Percentiles rank a stretch among this genome's conserved stretches.
Conservation (phyloP, 768 basidiomycete species). For the Panus rudis region DNA sequence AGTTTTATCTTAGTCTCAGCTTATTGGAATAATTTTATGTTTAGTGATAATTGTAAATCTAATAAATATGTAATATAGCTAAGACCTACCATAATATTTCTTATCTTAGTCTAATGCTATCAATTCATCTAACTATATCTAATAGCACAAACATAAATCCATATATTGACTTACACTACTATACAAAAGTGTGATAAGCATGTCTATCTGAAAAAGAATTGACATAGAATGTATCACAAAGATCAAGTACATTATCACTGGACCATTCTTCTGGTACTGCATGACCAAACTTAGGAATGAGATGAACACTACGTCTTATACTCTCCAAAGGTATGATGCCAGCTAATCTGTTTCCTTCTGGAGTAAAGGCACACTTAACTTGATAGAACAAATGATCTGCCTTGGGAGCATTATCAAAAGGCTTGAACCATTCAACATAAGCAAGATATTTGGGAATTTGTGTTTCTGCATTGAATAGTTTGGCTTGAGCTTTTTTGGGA, state of each 20-base stretch:
- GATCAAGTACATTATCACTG: conserved; percentile 4
- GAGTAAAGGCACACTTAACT: conserved; percentile 6
- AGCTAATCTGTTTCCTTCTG: not conserved
- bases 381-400: conserved; percentile 20
- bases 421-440: conserved; percentile 26
- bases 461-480: conserved; percentile 4
- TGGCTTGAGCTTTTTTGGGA: not conserved
- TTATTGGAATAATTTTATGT: too few species aligned
- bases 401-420: conserved; percentile 15
- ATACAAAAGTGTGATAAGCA: too few species aligned
- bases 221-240: conserved; percentile 5
- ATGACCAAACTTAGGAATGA: not conserved
- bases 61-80: too few species aligned
- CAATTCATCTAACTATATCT: too few species aligned
- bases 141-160: too few species aligned
- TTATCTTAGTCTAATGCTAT: too few species aligned
- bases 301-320: not conserved
- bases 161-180: too few species aligned
- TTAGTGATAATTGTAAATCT: too few species aligned
- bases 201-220: conserved; percentile 1
- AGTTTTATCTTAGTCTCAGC: too few species aligned
- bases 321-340: not conserved
- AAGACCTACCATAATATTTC: too few species aligned
- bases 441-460: conserved; percentile 16
- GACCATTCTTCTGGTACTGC: not conserved